Percentiles rank a stretch among this genome's conserved stretches.
Evolutionary conservation across 345 rosid genomes (phyloP).

Genomic region (Gossypium arboreum): DNA sequence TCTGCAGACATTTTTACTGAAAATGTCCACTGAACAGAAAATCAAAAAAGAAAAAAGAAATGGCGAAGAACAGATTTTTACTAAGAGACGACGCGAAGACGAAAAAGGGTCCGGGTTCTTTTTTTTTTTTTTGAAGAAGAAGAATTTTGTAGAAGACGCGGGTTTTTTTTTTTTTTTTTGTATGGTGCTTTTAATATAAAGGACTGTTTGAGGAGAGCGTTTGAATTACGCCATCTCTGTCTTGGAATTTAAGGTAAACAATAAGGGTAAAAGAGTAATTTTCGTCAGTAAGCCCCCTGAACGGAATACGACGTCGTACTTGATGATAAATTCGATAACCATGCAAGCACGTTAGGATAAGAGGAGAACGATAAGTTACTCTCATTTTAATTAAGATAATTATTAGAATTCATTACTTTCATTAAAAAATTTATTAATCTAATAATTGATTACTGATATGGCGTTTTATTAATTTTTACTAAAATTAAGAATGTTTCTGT

Average conservation of each 20-base stretch:
- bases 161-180: background rate
- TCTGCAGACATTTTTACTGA: conserved; percentile 39
- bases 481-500: too few relatives aligned
- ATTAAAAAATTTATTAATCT: too few relatives aligned
- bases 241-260: background rate
- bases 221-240: background rate
- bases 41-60: background rate
- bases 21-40: background rate
- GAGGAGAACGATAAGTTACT: too few relatives aligned
- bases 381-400: too few relatives aligned
- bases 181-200: background rate
- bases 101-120: too few relatives aligned
- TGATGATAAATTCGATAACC: background rate
- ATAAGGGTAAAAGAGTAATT: conserved; percentile 1
- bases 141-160: conserved; percentile 10
- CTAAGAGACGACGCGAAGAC: background rate
- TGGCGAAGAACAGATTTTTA: background rate
- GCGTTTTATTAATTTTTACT: too few relatives aligned
- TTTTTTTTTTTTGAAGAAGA: too few relatives aligned
- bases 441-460: too few relatives aligned
- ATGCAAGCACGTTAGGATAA: too few relatives aligned
- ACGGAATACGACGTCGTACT: background rate
- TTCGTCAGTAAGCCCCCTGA: background rate
- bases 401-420: too few relatives aligned
- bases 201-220: background rate